Evolutionary conservation across 768 basidiomycete genomes (phyloP).

Genomic region (Tephrocybe sp.): DNA sequence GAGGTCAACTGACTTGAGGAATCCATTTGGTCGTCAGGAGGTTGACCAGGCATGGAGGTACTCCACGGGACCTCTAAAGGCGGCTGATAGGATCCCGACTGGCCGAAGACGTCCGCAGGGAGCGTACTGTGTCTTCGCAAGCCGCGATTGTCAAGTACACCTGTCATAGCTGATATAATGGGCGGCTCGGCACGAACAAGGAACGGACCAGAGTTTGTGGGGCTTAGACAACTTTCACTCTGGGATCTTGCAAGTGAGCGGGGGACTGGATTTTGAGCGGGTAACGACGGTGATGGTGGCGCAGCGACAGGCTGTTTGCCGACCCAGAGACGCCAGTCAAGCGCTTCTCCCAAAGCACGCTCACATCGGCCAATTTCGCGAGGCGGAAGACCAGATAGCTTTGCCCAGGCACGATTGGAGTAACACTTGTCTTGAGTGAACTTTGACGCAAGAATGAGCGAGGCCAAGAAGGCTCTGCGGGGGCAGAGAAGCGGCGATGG

Average conservation of each 20-base stretch:
- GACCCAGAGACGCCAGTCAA: slow-evolving; percentile 93
- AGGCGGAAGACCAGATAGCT: slow-evolving; percentile 84
- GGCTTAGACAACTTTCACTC: slow-evolving; percentile 44
- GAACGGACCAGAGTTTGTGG: slow-evolving; percentile 21
- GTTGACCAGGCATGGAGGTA: background rate
- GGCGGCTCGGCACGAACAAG: slow-evolving; percentile 17
- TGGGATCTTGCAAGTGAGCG: slow-evolving; percentile 49
- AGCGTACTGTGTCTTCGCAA: slow-evolving; percentile 44
- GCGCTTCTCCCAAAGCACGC: slow-evolving; percentile 80
- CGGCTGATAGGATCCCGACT: background rate
- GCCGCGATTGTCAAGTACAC: slow-evolving; percentile 9
- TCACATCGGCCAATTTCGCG: slow-evolving; percentile 89
- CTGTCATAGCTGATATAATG: background rate
- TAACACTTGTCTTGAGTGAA: slow-evolving; percentile 94
- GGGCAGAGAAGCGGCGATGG: slow-evolving; percentile 87
- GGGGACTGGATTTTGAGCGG: slow-evolving; percentile 12
- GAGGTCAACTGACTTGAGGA: slow-evolving; percentile 7
- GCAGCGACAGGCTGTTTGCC: slow-evolving; percentile 54
- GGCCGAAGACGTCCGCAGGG: slow-evolving; percentile 31
- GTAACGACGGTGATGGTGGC: slow-evolving; percentile 19
- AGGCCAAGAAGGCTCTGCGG: slow-evolving; percentile 84
- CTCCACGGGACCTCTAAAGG: slow-evolving; percentile 7
- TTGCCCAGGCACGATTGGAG: slow-evolving; percentile 93
- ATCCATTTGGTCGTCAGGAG: slow-evolving; percentile 2
- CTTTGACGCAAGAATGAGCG: slow-evolving; percentile 87